Percentiles rank a stretch among this genome's conserved stretches.
These are phyloP conservation scores for Cercospora sesami DNA, from an alignment of 2,329 filamentous ascomycete genomes.

Conservation along the genomic window DNA sequence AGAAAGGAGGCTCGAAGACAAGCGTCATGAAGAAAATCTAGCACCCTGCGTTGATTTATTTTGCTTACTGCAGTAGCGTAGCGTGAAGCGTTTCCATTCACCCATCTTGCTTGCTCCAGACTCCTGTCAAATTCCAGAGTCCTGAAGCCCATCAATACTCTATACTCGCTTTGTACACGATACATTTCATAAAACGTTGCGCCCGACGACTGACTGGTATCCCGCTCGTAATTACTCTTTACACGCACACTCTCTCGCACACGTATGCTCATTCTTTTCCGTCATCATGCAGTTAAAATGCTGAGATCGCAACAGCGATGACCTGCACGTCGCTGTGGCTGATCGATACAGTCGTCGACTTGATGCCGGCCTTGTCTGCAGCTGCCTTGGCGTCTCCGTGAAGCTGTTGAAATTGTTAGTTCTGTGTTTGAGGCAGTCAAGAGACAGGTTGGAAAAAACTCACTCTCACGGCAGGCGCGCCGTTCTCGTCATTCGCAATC, in stretches of 20 bases:
- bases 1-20: background rate
- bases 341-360: slow-evolving; percentile 87
- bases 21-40: background rate
- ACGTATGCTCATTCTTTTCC: background rate
- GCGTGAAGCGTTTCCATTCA: background rate
- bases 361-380: slow-evolving; percentile 83
- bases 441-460: slow-evolving; percentile 44
- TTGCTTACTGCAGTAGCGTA: background rate
- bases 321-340: slow-evolving; percentile 94
- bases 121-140: background rate
- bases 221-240: background rate
- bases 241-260: background rate
- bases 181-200: background rate
- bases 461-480: slow-evolving; percentile 82
- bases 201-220: background rate
- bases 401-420: slow-evolving; percentile 58
- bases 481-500: slow-evolving; percentile 75
- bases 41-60: background rate
- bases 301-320: slow-evolving; percentile 73
- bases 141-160: background rate
- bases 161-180: background rate
- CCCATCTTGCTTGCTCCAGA: background rate
- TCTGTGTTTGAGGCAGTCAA: background rate
- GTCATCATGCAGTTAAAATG: slow-evolving; percentile 29
- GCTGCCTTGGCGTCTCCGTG: slow-evolving; percentile 80